phyloP scores from a whole-genome alignment of 192 early-diverging fungal species.

The Backusella tarrabulga region DNA sequence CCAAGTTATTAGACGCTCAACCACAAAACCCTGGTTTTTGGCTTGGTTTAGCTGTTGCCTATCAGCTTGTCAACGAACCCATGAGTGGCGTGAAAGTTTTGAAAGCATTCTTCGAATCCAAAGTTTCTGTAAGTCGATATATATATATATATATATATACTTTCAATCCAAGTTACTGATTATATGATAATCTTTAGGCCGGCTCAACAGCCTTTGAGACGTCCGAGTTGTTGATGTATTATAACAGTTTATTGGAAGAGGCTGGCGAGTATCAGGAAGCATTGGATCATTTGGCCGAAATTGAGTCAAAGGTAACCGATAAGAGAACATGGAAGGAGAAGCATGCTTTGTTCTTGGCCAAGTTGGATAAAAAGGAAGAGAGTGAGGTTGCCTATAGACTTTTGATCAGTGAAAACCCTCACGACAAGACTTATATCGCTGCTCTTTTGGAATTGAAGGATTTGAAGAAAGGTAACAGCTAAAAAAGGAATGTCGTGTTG shows the following conservation, averaged over 20 bases:
- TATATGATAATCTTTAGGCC: not conserved
- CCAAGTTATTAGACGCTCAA: conserved; percentile 65
- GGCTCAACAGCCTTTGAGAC: conserved; percentile 57
- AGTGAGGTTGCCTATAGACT: conserved; percentile 74
- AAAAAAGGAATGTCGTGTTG: not conserved
- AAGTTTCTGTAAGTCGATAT: not conserved
- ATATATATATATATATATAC: not conserved
- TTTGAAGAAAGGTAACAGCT: conserved; percentile 40
- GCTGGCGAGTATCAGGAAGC: conserved; percentile 73
- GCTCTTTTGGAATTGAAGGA: conserved; percentile 58
- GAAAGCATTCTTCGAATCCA: conserved; percentile 45
- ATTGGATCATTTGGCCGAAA: conserved; percentile 72
- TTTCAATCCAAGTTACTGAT: not conserved
- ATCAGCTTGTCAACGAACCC: conserved; percentile 76
- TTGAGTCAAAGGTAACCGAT: conserved; percentile 76
- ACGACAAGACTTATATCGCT: conserved; percentile 69
- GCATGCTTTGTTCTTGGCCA: conserved; percentile 67
- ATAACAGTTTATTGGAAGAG: conserved; percentile 84
- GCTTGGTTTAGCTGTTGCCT: conserved; percentile 83
- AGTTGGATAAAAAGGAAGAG: conserved; percentile 63
- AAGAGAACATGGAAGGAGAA: conserved; percentile 71
- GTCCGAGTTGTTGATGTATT: conserved; percentile 85
- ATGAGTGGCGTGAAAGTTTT: conserved; percentile 77
- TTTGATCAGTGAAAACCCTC: conserved; percentile 81
- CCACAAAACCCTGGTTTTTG: conserved; percentile 74